These are phyloP conservation scores for Acanthamoeba royreba DNA, from an alignment of 208 protist species.

Conservation along the genomic window DNA sequence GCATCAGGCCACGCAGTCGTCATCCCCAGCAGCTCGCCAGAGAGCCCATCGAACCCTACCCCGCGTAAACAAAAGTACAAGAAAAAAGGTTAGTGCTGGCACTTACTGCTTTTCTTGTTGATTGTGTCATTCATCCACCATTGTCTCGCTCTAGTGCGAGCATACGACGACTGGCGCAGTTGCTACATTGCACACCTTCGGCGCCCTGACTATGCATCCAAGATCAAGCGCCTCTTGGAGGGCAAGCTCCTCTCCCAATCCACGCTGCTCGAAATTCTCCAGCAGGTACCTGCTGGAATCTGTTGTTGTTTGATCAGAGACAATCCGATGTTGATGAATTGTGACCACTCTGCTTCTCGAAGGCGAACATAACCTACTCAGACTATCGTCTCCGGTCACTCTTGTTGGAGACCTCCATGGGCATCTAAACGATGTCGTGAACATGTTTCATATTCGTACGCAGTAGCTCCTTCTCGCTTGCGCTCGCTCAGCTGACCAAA, in stretches of 20 bases:
- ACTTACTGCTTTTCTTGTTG: neutral
- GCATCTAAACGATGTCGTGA: too few species aligned
- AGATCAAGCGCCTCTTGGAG: neutral
- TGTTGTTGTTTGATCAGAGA: slow-evolving; percentile 69
- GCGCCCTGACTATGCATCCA: neutral
- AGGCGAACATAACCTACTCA: too few species aligned
- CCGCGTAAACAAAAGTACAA: too few species aligned
- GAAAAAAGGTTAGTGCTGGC: too few species aligned
- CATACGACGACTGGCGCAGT: neutral
- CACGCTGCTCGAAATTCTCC: neutral
- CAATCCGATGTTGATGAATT: too few species aligned
- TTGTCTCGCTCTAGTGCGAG: neutral
- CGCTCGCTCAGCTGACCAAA: neutral
- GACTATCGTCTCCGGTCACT: too few species aligned
- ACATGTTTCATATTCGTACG: too few species aligned
- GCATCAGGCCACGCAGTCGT: too few species aligned
- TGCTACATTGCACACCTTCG: neutral
- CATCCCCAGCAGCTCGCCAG: too few species aligned
- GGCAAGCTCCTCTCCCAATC: neutral
- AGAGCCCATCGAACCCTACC: too few species aligned
- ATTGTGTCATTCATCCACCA: neutral
- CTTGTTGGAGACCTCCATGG: too few species aligned
- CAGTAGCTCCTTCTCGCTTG: neutral
- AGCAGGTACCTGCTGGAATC: neutral
- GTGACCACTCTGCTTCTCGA: too few species aligned